These are phyloP conservation scores for Dunaliella primolecta DNA, from an alignment of 139 green algal species.

Conservation along the genomic window DNA sequence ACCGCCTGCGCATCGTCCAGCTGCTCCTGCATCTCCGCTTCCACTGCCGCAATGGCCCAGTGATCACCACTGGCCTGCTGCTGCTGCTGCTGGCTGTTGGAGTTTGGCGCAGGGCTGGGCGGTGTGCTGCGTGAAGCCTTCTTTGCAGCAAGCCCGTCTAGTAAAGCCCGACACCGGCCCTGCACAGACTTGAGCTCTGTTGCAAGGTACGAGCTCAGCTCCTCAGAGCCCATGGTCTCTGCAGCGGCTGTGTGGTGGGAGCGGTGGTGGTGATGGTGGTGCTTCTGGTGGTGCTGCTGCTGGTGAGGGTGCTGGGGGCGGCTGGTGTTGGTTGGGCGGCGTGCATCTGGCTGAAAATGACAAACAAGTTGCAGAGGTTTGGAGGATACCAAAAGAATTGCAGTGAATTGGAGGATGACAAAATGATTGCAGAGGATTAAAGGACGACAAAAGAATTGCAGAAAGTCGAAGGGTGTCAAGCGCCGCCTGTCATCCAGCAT, in stretches of 20 bases:
- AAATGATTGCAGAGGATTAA: too few species aligned
- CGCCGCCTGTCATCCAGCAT: too few species aligned
- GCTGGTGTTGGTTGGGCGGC: not conserved
- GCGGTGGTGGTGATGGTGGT: not conserved
- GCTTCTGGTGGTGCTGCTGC: not conserved
- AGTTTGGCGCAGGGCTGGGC: not conserved
- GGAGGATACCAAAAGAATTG: too few species aligned
- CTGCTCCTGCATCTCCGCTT: not conserved
- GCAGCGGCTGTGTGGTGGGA: not conserved
- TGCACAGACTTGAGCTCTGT: not conserved
- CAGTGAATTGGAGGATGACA: too few species aligned
- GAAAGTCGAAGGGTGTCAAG: too few species aligned
- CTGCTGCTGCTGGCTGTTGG: not conserved
- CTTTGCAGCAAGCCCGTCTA: not conserved
- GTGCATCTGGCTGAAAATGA: too few species aligned
- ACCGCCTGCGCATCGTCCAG: not conserved
- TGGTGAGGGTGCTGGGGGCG: not conserved
- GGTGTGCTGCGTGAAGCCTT: not conserved
- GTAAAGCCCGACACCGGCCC: not conserved
- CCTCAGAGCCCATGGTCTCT: not conserved
- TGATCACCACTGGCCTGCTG: not conserved
- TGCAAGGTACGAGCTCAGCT: not conserved
- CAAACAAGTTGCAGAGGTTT: too few species aligned
- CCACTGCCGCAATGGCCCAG: not conserved
- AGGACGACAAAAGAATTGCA: too few species aligned